phyloP scores from a whole-genome alignment of 148 eudicot genomes.

The Rhododendron mucronatum region DNA sequence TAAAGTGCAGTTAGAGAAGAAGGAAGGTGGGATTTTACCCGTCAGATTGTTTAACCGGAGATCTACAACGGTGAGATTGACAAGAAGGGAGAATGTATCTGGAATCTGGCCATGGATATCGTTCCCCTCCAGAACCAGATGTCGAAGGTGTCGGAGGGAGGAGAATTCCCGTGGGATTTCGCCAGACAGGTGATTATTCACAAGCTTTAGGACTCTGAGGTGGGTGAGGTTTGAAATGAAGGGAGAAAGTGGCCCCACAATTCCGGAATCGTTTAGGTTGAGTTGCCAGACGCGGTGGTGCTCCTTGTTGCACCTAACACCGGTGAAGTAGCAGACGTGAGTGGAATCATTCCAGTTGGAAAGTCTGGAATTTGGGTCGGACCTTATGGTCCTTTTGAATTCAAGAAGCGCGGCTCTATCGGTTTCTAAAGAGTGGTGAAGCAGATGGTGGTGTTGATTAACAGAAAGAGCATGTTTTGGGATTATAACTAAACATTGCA shows the following conservation, averaged over 20 bases:
- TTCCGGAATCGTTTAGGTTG: slow-evolving; percentile 15
- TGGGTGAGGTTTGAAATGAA: slow-evolving; percentile 30
- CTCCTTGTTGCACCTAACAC: slow-evolving; percentile 20
- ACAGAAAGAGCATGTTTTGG: slow-evolving; percentile 6
- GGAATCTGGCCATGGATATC: slow-evolving; percentile 30
- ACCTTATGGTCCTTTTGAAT: slow-evolving; percentile 20
- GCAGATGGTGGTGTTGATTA: not conserved
- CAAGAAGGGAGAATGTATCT: slow-evolving; percentile 13
- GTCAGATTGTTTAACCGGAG: slow-evolving; percentile 20
- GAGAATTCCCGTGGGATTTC: slow-evolving; percentile 20
- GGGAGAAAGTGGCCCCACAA: slow-evolving; percentile 29
- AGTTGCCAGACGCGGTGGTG: slow-evolving; percentile 19
- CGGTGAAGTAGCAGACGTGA: slow-evolving; percentile 30
- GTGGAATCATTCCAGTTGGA: slow-evolving; percentile 31
- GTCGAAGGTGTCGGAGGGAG: slow-evolving; percentile 19
- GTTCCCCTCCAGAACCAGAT: slow-evolving; percentile 21
- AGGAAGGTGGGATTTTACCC: slow-evolving; percentile 25
- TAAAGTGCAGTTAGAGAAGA: slow-evolving; percentile 33
- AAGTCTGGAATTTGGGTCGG: slow-evolving; percentile 22
- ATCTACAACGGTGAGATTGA: slow-evolving; percentile 5
- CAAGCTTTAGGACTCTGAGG: slow-evolving; percentile 17
- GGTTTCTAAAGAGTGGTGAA: slow-evolving; percentile 19
- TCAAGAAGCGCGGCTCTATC: slow-evolving; percentile 34
- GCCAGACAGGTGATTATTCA: slow-evolving; percentile 16
- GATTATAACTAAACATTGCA: slow-evolving; percentile 6